phyloP scores from a whole-genome alignment of 2,329 filamentous ascomycete genomes.

The Aureobasidium sp. region DNA sequence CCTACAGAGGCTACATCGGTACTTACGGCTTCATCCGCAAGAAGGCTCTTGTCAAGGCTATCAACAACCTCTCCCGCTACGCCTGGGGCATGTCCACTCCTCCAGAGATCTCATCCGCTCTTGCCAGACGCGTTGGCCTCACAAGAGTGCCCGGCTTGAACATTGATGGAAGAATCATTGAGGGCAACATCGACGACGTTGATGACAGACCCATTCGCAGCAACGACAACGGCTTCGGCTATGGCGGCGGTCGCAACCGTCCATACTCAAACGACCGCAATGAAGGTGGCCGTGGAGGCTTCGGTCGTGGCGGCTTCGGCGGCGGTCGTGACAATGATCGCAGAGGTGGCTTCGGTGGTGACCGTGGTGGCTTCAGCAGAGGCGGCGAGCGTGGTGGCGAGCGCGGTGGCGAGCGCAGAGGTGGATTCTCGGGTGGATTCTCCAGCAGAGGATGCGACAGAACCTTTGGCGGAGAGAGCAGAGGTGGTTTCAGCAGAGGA shows the following conservation, averaged over 20 bases:
- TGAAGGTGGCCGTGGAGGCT: not conserved
- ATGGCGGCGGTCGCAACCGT: not conserved
- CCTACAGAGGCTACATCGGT: conserved; percentile 54
- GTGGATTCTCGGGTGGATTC: not conserved
- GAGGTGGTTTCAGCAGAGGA: not conserved
- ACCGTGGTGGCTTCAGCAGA: conserved; percentile 12
- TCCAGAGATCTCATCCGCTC: conserved; percentile 32
- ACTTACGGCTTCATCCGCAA: conserved; percentile 35
- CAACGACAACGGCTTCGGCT: conserved; percentile 6
- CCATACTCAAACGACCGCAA: conserved; percentile 8
- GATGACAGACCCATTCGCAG: conserved; percentile 20
- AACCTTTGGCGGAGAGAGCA: not conserved
- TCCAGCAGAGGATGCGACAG: conserved; percentile 13
- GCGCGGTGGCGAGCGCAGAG: not conserved
- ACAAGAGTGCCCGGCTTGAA: conserved; percentile 23
- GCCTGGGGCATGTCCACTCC: conserved; percentile 47
- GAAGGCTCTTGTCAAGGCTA: conserved; percentile 36
- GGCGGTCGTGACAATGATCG: conserved; percentile 13
- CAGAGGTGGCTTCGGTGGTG: not conserved
- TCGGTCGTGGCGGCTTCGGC: conserved; percentile 6
- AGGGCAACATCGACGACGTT: conserved; percentile 16
- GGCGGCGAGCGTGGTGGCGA: conserved; percentile 16
- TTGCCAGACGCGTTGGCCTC: conserved; percentile 26
- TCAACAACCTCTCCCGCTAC: conserved; percentile 46
- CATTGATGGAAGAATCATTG: conserved; percentile 15